Evolutionary conservation across 441 rosid species (phyloP).

Genomic region (Omphalea diandra): DNA sequence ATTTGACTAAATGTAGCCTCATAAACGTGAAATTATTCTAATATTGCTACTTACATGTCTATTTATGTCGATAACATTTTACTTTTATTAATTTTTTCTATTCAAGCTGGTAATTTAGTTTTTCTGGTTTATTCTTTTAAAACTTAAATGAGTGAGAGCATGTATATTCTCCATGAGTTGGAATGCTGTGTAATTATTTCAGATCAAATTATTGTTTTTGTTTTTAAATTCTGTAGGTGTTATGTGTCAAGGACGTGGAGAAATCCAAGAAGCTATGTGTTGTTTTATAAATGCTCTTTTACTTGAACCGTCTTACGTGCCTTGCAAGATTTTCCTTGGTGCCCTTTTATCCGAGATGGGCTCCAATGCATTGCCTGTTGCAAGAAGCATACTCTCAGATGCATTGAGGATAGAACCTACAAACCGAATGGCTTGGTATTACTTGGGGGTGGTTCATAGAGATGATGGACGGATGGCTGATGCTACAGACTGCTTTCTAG

Average conservation of each 20-base stretch:
- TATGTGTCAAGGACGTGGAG: slow-evolving; percentile 65
- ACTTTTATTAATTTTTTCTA: neutral
- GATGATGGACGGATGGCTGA: slow-evolving; percentile 82
- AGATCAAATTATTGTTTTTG: neutral
- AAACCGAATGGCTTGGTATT: slow-evolving; percentile 78
- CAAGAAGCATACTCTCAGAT: slow-evolving; percentile 80
- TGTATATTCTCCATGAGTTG: neutral
- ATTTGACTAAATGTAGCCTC: neutral
- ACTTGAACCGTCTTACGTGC: slow-evolving; percentile 59
- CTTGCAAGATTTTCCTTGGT: slow-evolving; percentile 62
- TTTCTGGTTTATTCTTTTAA: neutral
- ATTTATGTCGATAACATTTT: neutral
- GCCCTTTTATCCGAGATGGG: slow-evolving; percentile 57
- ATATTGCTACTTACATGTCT: neutral
- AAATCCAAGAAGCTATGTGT: slow-evolving; percentile 48
- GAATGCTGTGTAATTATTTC: neutral
- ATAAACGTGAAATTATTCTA: neutral
- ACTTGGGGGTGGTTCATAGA: slow-evolving; percentile 77
- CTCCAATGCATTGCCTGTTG: slow-evolving; percentile 57
- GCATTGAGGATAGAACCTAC: slow-evolving; percentile 90
- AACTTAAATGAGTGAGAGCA: neutral
- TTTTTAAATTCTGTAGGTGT: slow-evolving; percentile 43
- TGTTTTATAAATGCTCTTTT: slow-evolving; percentile 55
- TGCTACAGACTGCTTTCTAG: slow-evolving; percentile 92
- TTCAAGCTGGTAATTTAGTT: neutral